These are phyloP conservation scores for Epichloe baconii DNA, from an alignment of 2,329 filamentous ascomycete genomes.

Conservation along the genomic window DNA sequence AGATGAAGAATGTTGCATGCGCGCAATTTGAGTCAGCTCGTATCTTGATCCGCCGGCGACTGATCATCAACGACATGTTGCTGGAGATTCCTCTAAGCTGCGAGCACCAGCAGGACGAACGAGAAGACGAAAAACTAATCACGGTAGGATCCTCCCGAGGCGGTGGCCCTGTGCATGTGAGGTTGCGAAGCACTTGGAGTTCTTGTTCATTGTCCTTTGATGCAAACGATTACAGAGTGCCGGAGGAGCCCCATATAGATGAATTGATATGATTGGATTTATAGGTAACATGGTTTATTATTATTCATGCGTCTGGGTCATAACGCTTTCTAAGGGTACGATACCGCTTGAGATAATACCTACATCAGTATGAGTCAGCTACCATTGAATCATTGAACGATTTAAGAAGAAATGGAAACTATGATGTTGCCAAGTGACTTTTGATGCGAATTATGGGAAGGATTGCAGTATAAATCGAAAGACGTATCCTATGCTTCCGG, in stretches of 20 bases:
- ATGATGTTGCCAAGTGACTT: background rate
- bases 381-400: background rate
- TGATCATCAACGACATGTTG: background rate
- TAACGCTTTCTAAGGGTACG: slow-evolving; percentile 75
- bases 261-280: background rate
- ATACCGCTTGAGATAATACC: slow-evolving; percentile 88
- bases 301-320: slow-evolving; percentile 27
- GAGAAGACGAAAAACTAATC: background rate
- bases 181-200: background rate
- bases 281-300: background rate
- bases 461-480: background rate
- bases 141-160: background rate
- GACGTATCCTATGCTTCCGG: background rate
- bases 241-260: background rate
- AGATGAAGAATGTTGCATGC: background rate
- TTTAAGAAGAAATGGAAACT: background rate
- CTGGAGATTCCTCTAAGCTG: background rate
- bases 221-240: background rate
- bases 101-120: background rate
- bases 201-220: background rate
- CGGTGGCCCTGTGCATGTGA: slow-evolving; percentile 5
- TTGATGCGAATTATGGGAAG: too few species aligned
- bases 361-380: slow-evolving; percentile 21
- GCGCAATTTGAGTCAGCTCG: background rate
- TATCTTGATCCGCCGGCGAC: background rate